Conservation (phyloP, 208 protist genomes). For the Wallacemonas sp. region DNA sequence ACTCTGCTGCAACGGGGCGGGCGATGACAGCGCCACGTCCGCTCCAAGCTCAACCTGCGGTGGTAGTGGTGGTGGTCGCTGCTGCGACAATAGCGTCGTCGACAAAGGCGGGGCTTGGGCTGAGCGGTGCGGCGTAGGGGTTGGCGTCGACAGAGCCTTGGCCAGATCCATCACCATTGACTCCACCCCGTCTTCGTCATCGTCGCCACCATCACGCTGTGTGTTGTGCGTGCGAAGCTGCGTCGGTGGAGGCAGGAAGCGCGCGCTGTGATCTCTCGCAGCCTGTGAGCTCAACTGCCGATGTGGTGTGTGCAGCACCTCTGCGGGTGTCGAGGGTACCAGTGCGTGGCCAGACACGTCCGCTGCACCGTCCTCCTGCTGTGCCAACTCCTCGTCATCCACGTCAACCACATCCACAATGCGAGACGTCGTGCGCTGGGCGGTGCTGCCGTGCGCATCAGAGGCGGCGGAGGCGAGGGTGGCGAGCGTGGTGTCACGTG, state of each 20-base stretch:
- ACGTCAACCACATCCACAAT: constrained; percentile 6
- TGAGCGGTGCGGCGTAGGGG: neutral
- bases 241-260: neutral
- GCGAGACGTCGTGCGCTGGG: no score
- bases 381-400: no score
- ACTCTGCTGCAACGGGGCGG: no score
- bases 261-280: neutral
- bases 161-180: neutral
- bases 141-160: constrained; percentile 4
- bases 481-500: constrained; percentile 4
- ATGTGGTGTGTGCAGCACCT: neutral
- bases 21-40: constrained; percentile 3
- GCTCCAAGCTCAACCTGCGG: no score
- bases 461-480: no score
- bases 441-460: no score
- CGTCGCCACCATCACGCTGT: neutral
- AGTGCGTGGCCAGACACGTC: no score
- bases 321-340: neutral
- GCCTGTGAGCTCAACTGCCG: neutral
- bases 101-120: neutral
- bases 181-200: neutral
- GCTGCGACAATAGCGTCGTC: neutral
- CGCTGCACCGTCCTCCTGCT: no score
- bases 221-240: constrained; percentile 3
- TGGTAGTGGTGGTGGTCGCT: neutral